Conservation (phyloP, 2,329 filamentous ascomycete genomes). For the Tolypocladium tundrense region DNA sequence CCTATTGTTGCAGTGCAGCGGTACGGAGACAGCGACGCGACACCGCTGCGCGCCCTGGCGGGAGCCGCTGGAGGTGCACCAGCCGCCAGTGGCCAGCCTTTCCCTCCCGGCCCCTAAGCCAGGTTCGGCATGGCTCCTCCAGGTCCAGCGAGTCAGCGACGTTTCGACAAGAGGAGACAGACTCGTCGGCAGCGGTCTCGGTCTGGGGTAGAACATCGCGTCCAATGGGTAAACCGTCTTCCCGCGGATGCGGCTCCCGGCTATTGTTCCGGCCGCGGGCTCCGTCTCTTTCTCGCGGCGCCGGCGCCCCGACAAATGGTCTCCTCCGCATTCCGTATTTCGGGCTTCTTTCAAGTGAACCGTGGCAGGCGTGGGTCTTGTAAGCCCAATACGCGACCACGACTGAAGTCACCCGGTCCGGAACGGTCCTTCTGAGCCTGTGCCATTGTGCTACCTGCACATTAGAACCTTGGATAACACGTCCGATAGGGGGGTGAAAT, state of each 20-base stretch:
- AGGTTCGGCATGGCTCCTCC: background rate
- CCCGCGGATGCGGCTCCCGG: background rate
- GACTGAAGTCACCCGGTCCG: no score
- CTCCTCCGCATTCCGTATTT: background rate
- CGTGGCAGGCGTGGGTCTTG: background rate
- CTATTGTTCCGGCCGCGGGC: background rate
- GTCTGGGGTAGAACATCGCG: background rate
- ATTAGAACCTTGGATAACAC: no score
- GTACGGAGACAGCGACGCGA: no score
- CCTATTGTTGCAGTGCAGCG: no score
- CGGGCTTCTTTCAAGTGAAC: background rate
- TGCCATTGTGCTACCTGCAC: no score
- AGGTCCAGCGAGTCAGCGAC: background rate
- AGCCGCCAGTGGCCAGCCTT: background rate
- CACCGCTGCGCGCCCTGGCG: no score
- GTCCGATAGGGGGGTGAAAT: no score
- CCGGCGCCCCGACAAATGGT: background rate
- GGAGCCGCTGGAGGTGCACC: background rate
- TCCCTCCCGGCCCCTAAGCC: background rate
- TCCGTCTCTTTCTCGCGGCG: background rate
- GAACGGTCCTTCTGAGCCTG: no score
- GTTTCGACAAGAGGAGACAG: no score
- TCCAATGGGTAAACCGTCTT: background rate
- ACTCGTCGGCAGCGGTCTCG: no score
- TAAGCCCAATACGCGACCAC: background rate